These are phyloP conservation scores for Fusarium mundagurra DNA, from an alignment of 2,329 filamentous ascomycete species.

Conservation along the genomic window DNA sequence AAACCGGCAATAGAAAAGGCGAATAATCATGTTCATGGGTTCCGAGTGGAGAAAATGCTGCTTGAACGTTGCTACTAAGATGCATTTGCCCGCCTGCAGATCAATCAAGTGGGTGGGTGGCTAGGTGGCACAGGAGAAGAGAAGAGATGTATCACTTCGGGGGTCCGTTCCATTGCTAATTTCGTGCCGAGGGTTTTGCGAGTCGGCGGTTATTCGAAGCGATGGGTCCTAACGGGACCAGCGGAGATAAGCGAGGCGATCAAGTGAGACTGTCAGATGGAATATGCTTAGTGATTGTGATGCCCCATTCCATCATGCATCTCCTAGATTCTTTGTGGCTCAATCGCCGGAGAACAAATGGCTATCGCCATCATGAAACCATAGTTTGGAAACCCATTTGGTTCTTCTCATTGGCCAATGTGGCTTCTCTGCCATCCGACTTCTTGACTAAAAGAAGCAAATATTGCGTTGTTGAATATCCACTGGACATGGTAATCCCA, in stretches of 20 bases:
- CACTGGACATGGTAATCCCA: background rate
- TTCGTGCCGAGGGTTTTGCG: slow-evolving; percentile 25
- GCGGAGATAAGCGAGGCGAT: slow-evolving; percentile 35
- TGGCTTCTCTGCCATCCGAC: background rate
- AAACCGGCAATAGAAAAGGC: slow-evolving; percentile 9
- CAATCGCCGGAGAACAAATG: background rate
- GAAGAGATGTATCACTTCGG: slow-evolving; percentile 31
- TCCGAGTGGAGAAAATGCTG: slow-evolving; percentile 35
- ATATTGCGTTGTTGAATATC: background rate
- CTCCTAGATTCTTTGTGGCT: background rate
- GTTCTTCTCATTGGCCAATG: background rate
- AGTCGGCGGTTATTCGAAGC: slow-evolving; percentile 23
- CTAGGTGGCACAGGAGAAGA: slow-evolving; percentile 38
- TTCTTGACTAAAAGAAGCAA: slow-evolving; percentile 2
- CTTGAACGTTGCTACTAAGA: slow-evolving; percentile 37
- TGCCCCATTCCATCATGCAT: background rate
- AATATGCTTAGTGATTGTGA: background rate
- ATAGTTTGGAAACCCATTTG: background rate
- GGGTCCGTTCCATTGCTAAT: slow-evolving; percentile 16
- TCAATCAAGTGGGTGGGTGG: slow-evolving; percentile 34
- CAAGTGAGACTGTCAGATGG: slow-evolving; percentile 22
- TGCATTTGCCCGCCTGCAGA: slow-evolving; percentile 38
- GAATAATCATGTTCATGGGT: slow-evolving; percentile 29
- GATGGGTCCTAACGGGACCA: slow-evolving; percentile 8
- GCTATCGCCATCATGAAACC: slow-evolving; percentile 6